Base-by-base conservation (phyloP, 441 rosid species). In the Eruca vesicaria region DNA sequence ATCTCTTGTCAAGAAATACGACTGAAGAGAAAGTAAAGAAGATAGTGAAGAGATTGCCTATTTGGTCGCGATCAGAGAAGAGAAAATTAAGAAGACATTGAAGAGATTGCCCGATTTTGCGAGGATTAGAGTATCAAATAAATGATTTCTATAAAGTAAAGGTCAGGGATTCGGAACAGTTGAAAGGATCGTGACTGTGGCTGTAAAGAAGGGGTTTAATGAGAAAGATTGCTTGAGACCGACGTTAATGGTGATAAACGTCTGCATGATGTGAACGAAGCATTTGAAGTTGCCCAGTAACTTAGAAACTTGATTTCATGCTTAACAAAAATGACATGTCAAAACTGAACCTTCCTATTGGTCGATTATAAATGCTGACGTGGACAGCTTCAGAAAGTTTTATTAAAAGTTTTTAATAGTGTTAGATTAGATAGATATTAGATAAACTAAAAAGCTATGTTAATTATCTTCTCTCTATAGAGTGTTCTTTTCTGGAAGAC, bases 401-500 rank as follows among this genome's bases (percentile, higher is more conserved):
- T n/a, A n/a, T n/a, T n/a, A n/a, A n/a, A n/a, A n/a, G n/a, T n/a
- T n/a, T n/a, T n/a, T n/a, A n/a, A n/a, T n/a, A n/a, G n/a, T n/a
- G n/a, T n/a, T n/a, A n/a, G n/a, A n/a, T n/a, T n/a, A n/a, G n/a
- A n/a, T n/a, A n/a, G n/a, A n/a, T n/a, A n/a, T n/a, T n/a, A n/a
- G n/a, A n/a, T n/a, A n/a, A n/a, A n/a, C n/a, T n/a, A n/a, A n/a
- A n/a, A n/a, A n/a, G n/a, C n/a, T n/a, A n/a, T n/a, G n/a, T n/a
- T n/a, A n/a, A n/a, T n/a, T n/a, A n/a, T n/a, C n/a, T n/a, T n/a
- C n/a, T n/a, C n/a, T n/a, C n/a, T n/a, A n/a, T n/a, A n/a, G n/a
- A n/a, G 69, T 45, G 18, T 45, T 45, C 52, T 45, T 71, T 35
- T 59, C 29, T 66, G 35, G 64, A 71, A 71, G 63, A 43, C 31